These are phyloP conservation scores for Amesomyces nigricolor DNA, from an alignment of 2,329 filamentous ascomycete genomes.

Conservation along the genomic window DNA sequence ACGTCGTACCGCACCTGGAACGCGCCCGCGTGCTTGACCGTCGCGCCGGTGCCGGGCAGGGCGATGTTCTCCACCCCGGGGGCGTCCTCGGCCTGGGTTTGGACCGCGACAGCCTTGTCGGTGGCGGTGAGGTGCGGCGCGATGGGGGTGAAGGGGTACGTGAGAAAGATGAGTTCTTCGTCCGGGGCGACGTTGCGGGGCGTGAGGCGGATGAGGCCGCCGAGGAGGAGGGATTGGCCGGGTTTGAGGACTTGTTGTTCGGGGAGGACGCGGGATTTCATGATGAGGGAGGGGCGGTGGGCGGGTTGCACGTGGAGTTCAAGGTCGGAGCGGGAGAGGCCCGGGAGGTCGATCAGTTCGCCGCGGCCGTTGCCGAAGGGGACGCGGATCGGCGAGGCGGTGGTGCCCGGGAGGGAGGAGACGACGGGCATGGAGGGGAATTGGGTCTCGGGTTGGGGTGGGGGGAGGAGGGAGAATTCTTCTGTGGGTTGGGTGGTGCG, in stretches of 20 bases:
- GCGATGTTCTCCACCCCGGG: constrained; percentile 60
- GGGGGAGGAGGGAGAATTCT: constrained; percentile 63
- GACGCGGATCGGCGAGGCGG: constrained; percentile 87
- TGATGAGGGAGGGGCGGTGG: constrained; percentile 63
- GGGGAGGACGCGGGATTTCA: constrained; percentile 70
- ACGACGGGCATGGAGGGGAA: constrained; percentile 84
- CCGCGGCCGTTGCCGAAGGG: constrained; percentile 82
- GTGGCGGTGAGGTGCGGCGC: constrained; percentile 70
- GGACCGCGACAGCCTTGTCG: constrained; percentile 70
- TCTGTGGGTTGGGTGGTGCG: constrained; percentile 25
- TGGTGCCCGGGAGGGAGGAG: constrained; percentile 84
- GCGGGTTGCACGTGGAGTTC: constrained; percentile 64
- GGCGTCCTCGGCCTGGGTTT: constrained; percentile 54
- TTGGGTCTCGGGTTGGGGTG: constrained; percentile 62
- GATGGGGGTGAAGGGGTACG: constrained; percentile 83
- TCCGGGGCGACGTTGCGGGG: constrained; percentile 59
- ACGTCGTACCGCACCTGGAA: constrained; percentile 77
- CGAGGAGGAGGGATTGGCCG: constrained; percentile 74
- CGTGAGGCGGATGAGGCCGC: constrained; percentile 82
- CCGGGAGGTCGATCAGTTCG: constrained; percentile 89
- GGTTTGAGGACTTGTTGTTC: constrained; percentile 67
- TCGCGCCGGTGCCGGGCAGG: constrained; percentile 49
- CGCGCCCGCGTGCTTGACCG: constrained; percentile 64
- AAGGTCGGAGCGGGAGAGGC: constrained; percentile 68
- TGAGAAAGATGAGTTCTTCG: constrained; percentile 56